Percentiles rank a stretch among this genome's conserved stretches.
Conservation (phyloP, 768 basidiomycete species). For the Pisolithus marmoratus region DNA sequence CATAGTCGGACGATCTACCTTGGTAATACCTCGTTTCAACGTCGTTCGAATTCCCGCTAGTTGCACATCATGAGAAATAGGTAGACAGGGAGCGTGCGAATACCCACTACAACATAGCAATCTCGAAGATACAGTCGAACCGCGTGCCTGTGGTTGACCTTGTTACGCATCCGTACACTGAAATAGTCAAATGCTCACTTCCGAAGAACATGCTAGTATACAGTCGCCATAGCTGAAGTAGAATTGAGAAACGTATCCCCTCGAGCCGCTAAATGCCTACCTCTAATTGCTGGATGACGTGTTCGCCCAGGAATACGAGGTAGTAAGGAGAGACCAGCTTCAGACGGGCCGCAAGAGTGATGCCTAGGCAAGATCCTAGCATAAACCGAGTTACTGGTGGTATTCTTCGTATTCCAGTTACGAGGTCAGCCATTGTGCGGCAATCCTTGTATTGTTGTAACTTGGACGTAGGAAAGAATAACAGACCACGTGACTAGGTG, state of each 20-base stretch:
- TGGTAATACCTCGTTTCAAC: constrained; percentile 59
- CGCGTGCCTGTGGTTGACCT: constrained; percentile 16
- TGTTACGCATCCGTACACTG: neutral
- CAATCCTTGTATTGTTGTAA: neutral
- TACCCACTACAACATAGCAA: constrained; percentile 40
- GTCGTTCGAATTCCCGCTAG: constrained; percentile 58
- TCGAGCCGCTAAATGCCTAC: constrained; percentile 26
- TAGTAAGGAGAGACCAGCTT: constrained; percentile 47
- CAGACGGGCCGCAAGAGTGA: constrained; percentile 55
- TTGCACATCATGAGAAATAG: neutral
- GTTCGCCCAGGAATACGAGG: constrained; percentile 45
- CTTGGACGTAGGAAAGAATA: neutral
- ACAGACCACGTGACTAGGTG: too few relatives aligned
- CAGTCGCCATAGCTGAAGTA: constrained; percentile 60
- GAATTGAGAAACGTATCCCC: neutral
- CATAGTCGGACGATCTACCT: constrained; percentile 64
- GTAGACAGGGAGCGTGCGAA: neutral
- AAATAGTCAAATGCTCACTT: constrained; percentile 30
- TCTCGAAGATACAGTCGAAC: constrained; percentile 35
- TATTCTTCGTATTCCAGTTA: constrained; percentile 69
- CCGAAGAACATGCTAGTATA: constrained; percentile 73
- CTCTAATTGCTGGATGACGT: constrained; percentile 47
- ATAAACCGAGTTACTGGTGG: constrained; percentile 78
- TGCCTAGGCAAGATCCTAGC: constrained; percentile 50
- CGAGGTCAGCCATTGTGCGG: constrained; percentile 39